phyloP scores from a whole-genome alignment of 2,329 filamentous ascomycete species.

The Aplosporella prunicola region DNA sequence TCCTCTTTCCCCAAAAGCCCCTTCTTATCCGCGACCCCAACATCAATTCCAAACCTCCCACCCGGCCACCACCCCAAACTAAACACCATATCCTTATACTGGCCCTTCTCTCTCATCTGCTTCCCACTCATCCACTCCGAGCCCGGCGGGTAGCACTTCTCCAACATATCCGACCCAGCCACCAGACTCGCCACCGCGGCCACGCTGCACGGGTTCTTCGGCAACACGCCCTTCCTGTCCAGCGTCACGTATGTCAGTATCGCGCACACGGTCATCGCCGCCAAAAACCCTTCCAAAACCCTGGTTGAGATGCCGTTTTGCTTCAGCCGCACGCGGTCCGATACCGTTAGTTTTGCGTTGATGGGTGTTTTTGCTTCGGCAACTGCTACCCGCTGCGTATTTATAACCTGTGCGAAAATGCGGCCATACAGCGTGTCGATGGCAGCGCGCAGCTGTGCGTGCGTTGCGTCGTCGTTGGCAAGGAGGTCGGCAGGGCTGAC shows the following conservation, averaged over 20 bases:
- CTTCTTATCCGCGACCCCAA: background rate
- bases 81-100: background rate
- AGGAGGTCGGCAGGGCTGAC: background rate
- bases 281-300: background rate
- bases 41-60: slow-evolving; percentile 3
- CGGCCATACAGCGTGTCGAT: background rate
- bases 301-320: background rate
- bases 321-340: background rate
- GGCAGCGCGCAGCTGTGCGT: background rate
- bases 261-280: background rate
- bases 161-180: background rate
- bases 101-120: no score
- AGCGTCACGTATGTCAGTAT: background rate
- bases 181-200: slow-evolving; percentile 6
- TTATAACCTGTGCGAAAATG: background rate
- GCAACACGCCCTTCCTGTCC: background rate
- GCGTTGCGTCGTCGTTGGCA: background rate
- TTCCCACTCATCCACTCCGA: slow-evolving; percentile 2
- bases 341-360: background rate
- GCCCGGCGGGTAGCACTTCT: background rate
- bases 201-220: slow-evolving; percentile 7
- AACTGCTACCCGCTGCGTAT: background rate
- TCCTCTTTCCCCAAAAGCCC: no score
- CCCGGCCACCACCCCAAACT: background rate
- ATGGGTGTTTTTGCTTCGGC: background rate